phyloP scores from a whole-genome alignment of 2,329 filamentous ascomycete genomes.

The Hypoxylon sp. region DNA sequence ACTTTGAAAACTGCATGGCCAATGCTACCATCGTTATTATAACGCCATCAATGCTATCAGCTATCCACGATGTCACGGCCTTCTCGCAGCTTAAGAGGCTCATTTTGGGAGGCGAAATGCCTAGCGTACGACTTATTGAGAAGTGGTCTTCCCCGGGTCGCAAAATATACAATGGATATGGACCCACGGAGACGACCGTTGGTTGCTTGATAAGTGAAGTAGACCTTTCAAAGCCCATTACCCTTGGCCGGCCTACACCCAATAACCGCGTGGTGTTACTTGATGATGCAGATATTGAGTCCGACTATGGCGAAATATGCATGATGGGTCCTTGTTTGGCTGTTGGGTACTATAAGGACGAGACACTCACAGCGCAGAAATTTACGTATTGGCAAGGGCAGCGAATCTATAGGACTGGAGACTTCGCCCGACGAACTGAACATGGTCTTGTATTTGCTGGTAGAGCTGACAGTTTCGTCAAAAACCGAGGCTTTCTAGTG shows the following conservation, averaged over 20 bases:
- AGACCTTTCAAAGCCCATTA: conserved; percentile 12
- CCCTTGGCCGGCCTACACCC: conserved; percentile 15
- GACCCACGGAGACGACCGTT: conserved; percentile 29
- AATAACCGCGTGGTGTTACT: not conserved
- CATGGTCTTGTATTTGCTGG: conserved; percentile 23
- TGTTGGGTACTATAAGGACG: conserved; percentile 19
- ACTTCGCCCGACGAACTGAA: conserved; percentile 24
- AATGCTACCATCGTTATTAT: not conserved
- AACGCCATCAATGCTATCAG: not conserved
- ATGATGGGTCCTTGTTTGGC: conserved; percentile 1
- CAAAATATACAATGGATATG: conserved; percentile 30
- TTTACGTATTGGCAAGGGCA: conserved; percentile 22
- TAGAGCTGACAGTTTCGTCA: not conserved
- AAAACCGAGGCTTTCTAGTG: not conserved
- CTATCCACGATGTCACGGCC: not conserved
- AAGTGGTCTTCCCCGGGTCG: conserved; percentile 15
- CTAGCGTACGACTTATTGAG: not conserved
- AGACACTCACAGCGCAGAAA: conserved; percentile 19
- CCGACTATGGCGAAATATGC: not conserved
- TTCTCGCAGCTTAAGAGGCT: not conserved
- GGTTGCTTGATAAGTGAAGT: conserved; percentile 10
- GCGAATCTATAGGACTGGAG: conserved; percentile 26
- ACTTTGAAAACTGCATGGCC: not conserved
- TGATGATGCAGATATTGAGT: not conserved
- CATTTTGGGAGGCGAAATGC: not conserved